phyloP scores from a whole-genome alignment of 306 rosid species.

The Corylus avellana region DNA sequence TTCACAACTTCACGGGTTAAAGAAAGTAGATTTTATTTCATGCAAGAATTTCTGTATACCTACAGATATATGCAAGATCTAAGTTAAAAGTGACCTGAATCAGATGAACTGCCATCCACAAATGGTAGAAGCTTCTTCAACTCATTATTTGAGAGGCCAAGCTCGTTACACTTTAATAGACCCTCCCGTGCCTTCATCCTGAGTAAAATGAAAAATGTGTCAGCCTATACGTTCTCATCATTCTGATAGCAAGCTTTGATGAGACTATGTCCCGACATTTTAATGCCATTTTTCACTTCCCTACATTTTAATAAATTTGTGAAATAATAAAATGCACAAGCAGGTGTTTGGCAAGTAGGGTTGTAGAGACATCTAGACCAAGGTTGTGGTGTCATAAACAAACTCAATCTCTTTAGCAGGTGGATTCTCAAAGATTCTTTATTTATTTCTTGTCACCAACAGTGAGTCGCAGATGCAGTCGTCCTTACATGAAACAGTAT shows the following conservation, averaged over 20 bases:
- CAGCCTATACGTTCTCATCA: background rate
- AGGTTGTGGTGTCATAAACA: background rate
- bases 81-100: slow-evolving; percentile 64
- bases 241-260: background rate
- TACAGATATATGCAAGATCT: slow-evolving; percentile 1
- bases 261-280: background rate
- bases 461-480: background rate
- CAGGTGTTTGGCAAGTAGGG: background rate
- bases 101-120: slow-evolving; percentile 91
- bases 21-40: background rate
- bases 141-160: slow-evolving; percentile 73
- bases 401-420: background rate
- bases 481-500: background rate
- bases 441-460: background rate
- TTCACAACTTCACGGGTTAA: background rate
- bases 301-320: background rate
- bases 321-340: background rate
- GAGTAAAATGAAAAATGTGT: slow-evolving; percentile 5
- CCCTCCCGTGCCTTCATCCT: slow-evolving; percentile 99
- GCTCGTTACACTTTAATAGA: slow-evolving; percentile 81
- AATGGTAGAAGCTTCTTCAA: slow-evolving; percentile 83
- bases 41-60: background rate
- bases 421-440: background rate
- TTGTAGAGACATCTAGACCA: background rate
- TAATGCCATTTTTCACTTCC: background rate